Evolutionary conservation across 2,329 filamentous ascomycete genomes (phyloP).

Genomic region (Cercospora nicotianae): DNA sequence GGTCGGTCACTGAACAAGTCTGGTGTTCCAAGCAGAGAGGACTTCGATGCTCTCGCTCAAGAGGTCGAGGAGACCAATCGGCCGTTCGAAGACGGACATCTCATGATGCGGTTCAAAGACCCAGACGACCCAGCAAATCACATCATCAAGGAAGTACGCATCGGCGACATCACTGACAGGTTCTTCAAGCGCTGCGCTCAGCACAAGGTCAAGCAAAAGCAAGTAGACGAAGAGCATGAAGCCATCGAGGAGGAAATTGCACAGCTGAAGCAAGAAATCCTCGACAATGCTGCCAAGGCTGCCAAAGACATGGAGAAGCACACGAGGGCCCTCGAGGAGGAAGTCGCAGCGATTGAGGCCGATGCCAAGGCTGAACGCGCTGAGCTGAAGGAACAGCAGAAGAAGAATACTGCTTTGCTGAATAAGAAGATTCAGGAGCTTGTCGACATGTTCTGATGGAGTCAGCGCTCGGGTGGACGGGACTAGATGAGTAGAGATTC

Average conservation of each 20-base stretch:
- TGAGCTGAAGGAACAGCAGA: conserved; percentile 27
- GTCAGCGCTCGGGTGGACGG: neutral
- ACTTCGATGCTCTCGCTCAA: conserved; percentile 21
- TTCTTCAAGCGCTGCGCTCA: conserved; percentile 18
- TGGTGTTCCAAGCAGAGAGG: conserved; percentile 23
- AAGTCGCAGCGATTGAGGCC: conserved; percentile 22
- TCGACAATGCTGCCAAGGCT: conserved; percentile 15
- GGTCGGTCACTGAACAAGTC: conserved; percentile 18
- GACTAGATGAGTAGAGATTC: neutral
- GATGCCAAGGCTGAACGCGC: conserved; percentile 22
- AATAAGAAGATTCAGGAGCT: conserved; percentile 28
- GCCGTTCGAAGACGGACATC: conserved; percentile 25
- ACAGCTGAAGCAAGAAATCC: conserved; percentile 20
- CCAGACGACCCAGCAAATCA: neutral
- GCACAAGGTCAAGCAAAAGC: conserved; percentile 19
- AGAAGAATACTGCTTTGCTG: conserved; percentile 16
- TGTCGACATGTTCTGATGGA: neutral
- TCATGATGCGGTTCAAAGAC: conserved; percentile 7
- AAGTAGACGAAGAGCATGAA: conserved; percentile 22
- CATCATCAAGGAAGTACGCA: conserved; percentile 2
- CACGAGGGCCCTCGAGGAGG: conserved; percentile 22
- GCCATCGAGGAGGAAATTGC: conserved; percentile 27
- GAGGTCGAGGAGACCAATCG: conserved; percentile 18
- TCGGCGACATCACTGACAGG: conserved; percentile 27
- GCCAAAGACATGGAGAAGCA: conserved; percentile 19